phyloP scores from a whole-genome alignment of 495 filamentous ascomycete species.

The Aspergillus asperescens region DNA sequence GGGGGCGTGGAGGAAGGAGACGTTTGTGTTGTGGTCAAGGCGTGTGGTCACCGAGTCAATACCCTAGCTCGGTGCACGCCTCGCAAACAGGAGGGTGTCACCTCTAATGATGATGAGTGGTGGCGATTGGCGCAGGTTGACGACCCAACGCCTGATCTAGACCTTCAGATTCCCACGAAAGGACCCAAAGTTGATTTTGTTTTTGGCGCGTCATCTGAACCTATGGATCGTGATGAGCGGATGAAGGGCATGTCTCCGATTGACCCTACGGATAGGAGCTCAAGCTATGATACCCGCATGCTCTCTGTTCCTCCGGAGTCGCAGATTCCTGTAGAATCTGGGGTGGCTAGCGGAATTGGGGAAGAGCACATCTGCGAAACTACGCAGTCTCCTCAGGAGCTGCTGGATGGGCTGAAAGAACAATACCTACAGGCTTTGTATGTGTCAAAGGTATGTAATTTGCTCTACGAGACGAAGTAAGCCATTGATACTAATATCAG shows the following conservation, averaged over 20 bases:
- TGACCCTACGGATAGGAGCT: slow-evolving; percentile 16
- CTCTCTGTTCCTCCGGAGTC: slow-evolving; percentile 10
- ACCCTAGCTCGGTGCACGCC: slow-evolving; percentile 30
- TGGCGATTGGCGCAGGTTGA: slow-evolving; percentile 39
- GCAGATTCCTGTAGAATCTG: slow-evolving; percentile 7
- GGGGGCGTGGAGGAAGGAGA: slow-evolving; percentile 51
- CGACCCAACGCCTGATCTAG: slow-evolving; percentile 26
- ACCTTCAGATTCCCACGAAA: slow-evolving; percentile 17
- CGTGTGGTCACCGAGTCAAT: slow-evolving; percentile 34
- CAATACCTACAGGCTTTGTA: slow-evolving; percentile 91
- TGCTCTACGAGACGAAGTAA: not conserved
- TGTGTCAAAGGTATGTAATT: slow-evolving; percentile 66
- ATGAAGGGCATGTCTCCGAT: slow-evolving; percentile 20
- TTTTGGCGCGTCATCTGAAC: slow-evolving; percentile 28
- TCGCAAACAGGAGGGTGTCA: not conserved
- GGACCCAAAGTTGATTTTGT: slow-evolving; percentile 27
- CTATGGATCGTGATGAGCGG: slow-evolving; percentile 1
- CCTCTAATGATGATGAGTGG: slow-evolving; percentile 24
- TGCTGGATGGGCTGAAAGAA: slow-evolving; percentile 60
- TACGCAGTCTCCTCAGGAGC: slow-evolving; percentile 54
- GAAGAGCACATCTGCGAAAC: slow-evolving; percentile 6
- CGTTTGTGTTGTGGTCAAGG: slow-evolving; percentile 31
- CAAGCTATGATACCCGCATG: slow-evolving; percentile 7
- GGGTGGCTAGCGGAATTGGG: slow-evolving; percentile 14
- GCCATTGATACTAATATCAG: slow-evolving; percentile 6